Percentiles rank a stretch among this genome's conserved stretches.
Evolutionary conservation across 495 filamentous ascomycete species (phyloP).

Genomic region (Emericellopsis terricola): DNA sequence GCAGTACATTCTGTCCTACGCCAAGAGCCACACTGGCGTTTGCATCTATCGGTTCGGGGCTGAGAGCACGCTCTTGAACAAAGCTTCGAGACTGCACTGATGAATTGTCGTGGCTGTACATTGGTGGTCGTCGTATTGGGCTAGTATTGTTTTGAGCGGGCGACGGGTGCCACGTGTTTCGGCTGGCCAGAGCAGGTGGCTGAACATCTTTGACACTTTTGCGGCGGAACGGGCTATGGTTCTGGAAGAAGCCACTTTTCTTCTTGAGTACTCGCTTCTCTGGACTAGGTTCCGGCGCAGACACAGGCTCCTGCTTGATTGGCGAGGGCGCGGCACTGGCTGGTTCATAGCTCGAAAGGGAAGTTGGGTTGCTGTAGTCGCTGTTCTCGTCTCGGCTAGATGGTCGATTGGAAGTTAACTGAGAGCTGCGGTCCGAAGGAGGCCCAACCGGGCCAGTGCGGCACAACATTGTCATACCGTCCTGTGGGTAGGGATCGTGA

Average conservation of each 20-base stretch:
- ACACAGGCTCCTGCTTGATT: slow-evolving; percentile 35
- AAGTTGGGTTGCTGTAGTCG: slow-evolving; percentile 80
- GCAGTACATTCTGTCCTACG: slow-evolving; percentile 89
- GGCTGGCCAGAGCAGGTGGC: slow-evolving; percentile 22
- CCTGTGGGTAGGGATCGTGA: slow-evolving; percentile 85
- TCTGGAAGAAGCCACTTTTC: slow-evolving; percentile 85
- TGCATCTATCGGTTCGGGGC: slow-evolving; percentile 84
- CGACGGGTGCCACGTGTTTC: slow-evolving; percentile 42
- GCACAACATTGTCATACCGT: slow-evolving; percentile 99
- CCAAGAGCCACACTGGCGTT: slow-evolving; percentile 90
- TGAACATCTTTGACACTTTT: slow-evolving; percentile 73
- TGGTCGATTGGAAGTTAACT: slow-evolving; percentile 47
- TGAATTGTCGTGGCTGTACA: slow-evolving; percentile 7
- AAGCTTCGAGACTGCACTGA: slow-evolving; percentile 11
- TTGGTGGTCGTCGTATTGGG: slow-evolving; percentile 10
- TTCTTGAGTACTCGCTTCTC: slow-evolving; percentile 59
- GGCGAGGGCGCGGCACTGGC: slow-evolving; percentile 49
- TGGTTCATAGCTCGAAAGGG: slow-evolving; percentile 69
- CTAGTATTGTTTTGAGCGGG: slow-evolving; percentile 6
- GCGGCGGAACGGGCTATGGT: slow-evolving; percentile 82
- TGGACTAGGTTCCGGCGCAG: slow-evolving; percentile 11
- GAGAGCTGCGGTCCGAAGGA: slow-evolving; percentile 70
- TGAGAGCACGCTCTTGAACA: slow-evolving; percentile 22
- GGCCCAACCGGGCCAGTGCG: slow-evolving; percentile 69
- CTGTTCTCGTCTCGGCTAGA: slow-evolving; percentile 82